Base-by-base conservation (phyloP, 139 green algal genomes). In the Pseudopediastrum boryanum region DNA sequence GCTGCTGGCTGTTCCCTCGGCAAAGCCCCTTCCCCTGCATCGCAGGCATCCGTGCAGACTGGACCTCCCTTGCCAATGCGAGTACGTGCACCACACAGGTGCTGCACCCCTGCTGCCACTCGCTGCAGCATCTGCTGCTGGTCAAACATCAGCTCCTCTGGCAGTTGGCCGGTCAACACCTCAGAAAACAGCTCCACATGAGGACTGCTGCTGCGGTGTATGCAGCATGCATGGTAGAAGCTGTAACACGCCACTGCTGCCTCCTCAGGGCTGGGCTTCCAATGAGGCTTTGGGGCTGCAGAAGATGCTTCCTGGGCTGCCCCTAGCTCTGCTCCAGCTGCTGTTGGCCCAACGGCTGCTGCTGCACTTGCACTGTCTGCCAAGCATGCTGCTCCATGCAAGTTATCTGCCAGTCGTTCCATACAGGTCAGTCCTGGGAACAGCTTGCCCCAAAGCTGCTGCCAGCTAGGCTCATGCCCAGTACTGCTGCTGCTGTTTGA, bases 91-190 rank as follows among this genome's bases (percentile, higher is more conserved):
- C 35, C 23, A 10, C 52, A 41, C 64, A 72, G 39, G n/a, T 12
- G 39, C 23, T 33, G 4, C 33, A 77, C 5, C 46, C 63, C 27
- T 21, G 50, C 31, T 33, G 27, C 13, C 31, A 77, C 19, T n/a
- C n/a, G 43, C 38, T 38, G 27, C 46, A 66, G 9, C 51, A 68
- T 51, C 52, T 62, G 51, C 70, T 52, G 70, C 51, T 78, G 71
- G 39, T 78, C 54, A 8, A 35, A 39, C 39, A 78, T 16, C 25
- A 78, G n/a, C 9, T 4, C 2, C 54, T 78, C 38, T 35, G 71
- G 71, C 71, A 69, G 21, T 56, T 70, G 71, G 1, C 71, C 71
- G 21, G 71, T 78, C 56, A 70, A 27, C 71, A 78, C 54, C 33
- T 56, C 27, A 54, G 54, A 70, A 25, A 78, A 19, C 6, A 21